These are phyloP conservation scores for Chaetothyriales sp. DNA, from an alignment of 2,329 filamentous ascomycete genomes.

Conservation along the genomic window DNA sequence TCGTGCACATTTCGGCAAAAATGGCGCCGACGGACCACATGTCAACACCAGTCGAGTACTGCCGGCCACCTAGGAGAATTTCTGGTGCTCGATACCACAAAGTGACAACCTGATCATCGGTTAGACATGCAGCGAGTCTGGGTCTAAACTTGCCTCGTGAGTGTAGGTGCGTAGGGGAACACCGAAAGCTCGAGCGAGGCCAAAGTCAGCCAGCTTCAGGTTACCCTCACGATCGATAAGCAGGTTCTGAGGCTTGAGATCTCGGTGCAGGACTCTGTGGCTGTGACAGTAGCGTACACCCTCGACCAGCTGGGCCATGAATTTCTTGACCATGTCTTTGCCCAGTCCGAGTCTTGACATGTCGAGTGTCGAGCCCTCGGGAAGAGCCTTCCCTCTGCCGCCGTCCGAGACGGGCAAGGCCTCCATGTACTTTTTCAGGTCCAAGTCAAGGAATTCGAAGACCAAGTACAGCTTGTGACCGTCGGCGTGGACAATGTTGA, in stretches of 20 bases:
- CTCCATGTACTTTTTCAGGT: conserved; percentile 95
- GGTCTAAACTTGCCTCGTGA: conserved; percentile 49
- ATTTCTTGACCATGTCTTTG: conserved; percentile 75
- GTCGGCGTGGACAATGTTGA: conserved; percentile 90
- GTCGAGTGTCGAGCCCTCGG: conserved; percentile 56
- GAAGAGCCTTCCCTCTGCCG: conserved; percentile 70
- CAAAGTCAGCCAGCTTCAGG: conserved; percentile 82
- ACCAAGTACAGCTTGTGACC: conserved; percentile 91
- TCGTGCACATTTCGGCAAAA: conserved; percentile 92
- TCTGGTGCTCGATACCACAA: conserved; percentile 87
- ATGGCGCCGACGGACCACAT: conserved; percentile 96
- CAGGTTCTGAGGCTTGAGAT: conserved; percentile 82
- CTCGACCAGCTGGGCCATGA: conserved; percentile 77
- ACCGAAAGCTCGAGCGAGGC: conserved; percentile 77
- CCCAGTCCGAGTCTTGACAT: conserved; percentile 58
- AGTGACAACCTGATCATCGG: conserved; percentile 51
- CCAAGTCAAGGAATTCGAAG: conserved; percentile 79
- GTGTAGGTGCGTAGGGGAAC: conserved; percentile 89
- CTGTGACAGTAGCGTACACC: conserved; percentile 81
- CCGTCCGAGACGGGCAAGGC: conserved; percentile 71
- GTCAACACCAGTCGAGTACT: conserved; percentile 87
- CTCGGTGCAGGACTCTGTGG: conserved; percentile 73
- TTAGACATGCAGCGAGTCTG: conserved; percentile 2
- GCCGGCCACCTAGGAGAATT: conserved; percentile 76
- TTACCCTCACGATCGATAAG: conserved; percentile 78